phyloP scores from a whole-genome alignment of 768 basidiomycete genomes.

The Lenzites betulinus region DNA sequence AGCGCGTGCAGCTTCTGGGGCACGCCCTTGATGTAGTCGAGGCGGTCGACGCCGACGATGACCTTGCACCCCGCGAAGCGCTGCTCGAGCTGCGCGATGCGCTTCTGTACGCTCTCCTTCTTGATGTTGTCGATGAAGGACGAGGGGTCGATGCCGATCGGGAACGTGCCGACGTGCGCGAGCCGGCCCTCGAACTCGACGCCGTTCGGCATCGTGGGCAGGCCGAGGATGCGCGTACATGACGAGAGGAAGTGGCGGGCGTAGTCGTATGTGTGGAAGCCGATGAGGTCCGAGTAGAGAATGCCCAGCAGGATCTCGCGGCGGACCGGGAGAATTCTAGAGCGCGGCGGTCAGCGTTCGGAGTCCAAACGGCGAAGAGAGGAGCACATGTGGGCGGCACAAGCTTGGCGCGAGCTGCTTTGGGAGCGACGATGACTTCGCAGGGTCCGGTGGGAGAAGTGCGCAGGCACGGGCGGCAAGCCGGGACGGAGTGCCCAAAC shows the following conservation, averaged over 20 bases:
- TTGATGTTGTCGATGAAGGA: conserved; percentile 89
- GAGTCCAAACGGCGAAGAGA: background rate
- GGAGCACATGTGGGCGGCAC: background rate
- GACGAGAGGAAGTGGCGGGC: conserved; percentile 99
- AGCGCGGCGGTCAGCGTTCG: conserved; percentile 1
- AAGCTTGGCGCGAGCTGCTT: conserved; percentile 8
- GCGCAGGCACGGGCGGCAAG: conserved; percentile 9
- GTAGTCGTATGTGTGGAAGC: conserved; percentile 99
- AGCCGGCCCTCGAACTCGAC: conserved; percentile 95
- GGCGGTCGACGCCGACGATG: conserved; percentile 96
- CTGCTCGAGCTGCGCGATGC: conserved; percentile 80
- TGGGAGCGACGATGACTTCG: conserved; percentile 12
- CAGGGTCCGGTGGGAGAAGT: conserved; percentile 3
- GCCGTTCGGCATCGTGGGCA: conserved; percentile 97
- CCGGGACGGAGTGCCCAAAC: conserved; percentile 16
- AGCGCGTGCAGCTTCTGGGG: conserved; percentile 97
- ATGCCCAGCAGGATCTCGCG: conserved; percentile 97
- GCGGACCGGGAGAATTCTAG: conserved; percentile 92
- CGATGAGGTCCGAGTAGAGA: conserved; percentile 94
- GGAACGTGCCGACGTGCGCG: conserved; percentile 97
- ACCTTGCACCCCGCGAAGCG: conserved; percentile 95
- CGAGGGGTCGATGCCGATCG: conserved; percentile 95
- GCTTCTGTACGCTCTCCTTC: conserved; percentile 76
- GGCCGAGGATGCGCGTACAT: conserved; percentile 92
- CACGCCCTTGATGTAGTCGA: conserved; percentile 99